phyloP scores from a whole-genome alignment of 306 rosid species.

The Arachis hypogaea region DNA sequence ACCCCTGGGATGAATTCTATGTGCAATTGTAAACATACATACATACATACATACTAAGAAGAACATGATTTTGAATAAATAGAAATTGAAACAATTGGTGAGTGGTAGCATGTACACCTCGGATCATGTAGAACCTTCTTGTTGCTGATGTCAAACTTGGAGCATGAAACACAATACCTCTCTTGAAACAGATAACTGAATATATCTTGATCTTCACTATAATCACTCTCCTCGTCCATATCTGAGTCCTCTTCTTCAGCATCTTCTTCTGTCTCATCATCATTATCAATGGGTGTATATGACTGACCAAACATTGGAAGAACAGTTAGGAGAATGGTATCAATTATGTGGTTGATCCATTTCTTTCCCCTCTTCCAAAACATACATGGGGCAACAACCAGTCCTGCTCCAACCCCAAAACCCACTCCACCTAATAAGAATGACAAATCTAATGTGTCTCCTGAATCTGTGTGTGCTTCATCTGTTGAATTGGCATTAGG shows the following conservation, averaged over 20 bases:
- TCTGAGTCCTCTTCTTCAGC: constrained; percentile 29
- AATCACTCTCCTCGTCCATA: constrained; percentile 19
- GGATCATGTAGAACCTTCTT: constrained; percentile 62
- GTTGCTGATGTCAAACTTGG: constrained; percentile 57
- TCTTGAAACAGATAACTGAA: constrained; percentile 41
- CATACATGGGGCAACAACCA: constrained; percentile 48
- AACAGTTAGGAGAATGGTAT: constrained; percentile 52
- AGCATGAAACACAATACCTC: constrained; percentile 65
- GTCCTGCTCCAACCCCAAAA: constrained; percentile 71
- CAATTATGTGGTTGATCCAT: constrained; percentile 56
- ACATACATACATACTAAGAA: constrained; percentile 17
- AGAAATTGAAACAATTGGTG: constrained; percentile 47
- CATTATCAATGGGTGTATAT: constrained; percentile 47
- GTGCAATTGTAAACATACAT: constrained; percentile 6
- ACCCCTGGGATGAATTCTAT: constrained; percentile 10
- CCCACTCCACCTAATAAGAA: constrained; percentile 64
- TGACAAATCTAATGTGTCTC: constrained; percentile 49
- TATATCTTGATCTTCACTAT: constrained; percentile 26
- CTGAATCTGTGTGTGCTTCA: background rate
- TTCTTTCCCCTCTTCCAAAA: constrained; percentile 59
- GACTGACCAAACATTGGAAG: constrained; percentile 60
- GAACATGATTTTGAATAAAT: constrained; percentile 44
- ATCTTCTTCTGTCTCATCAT: constrained; percentile 49
- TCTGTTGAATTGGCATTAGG: background rate
- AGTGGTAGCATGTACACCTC: constrained; percentile 54